Conservation (phyloP, 1,284 basidiomycete species). For the Ganoderma resinaceum region DNA sequence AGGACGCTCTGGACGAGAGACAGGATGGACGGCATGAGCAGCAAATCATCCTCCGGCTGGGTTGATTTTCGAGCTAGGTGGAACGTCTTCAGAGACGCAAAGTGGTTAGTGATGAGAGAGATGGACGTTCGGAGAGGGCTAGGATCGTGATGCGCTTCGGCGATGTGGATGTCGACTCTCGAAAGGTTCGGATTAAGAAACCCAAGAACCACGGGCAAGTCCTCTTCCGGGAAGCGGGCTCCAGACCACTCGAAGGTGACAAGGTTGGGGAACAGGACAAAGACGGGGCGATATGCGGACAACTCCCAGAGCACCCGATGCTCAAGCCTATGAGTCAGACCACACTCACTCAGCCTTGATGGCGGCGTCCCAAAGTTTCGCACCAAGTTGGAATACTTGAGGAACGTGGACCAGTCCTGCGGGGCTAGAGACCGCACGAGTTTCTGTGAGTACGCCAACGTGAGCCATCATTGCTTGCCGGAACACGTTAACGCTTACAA, state of each 20-base stretch:
- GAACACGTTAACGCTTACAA: neutral
- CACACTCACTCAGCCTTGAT: neutral
- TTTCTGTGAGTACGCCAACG: neutral
- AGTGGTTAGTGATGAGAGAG: neutral
- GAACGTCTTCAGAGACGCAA: neutral
- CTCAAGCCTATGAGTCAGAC: neutral
- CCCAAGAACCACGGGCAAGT: neutral
- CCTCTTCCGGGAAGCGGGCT: neutral
- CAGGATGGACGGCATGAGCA: neutral
- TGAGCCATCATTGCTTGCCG: neutral
- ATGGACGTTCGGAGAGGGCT: neutral
- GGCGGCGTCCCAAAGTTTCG: neutral
- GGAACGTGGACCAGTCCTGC: constrained; percentile 4
- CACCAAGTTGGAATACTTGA: constrained; percentile 8
- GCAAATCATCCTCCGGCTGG: neutral
- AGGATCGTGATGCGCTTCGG: neutral
- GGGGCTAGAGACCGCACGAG: neutral
- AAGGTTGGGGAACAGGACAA: neutral
- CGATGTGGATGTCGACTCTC: neutral
- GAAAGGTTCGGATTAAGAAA: neutral
- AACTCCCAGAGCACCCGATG: neutral
- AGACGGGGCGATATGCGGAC: neutral
- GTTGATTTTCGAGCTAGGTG: neutral
- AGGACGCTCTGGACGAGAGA: neutral
- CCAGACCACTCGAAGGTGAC: neutral